A percentile compares a stretch with the other conserved stretches of the same genome.
Evolutionary conservation across 1,139 yeast genomes (phyloP).

Genomic region (Saccharomyces hybrid): DNA sequence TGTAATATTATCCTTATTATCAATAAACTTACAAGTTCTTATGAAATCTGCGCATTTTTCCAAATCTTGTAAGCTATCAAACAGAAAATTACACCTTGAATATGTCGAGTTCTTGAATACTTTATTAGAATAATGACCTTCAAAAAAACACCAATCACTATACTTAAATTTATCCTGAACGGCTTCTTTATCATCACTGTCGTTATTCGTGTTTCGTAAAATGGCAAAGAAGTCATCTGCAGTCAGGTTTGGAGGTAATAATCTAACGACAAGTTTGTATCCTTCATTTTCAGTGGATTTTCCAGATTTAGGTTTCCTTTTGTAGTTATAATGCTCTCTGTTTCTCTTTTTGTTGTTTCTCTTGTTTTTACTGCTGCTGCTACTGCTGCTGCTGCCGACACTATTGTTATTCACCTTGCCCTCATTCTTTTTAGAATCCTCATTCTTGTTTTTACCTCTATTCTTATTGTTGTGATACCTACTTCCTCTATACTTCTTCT

Average conservation of each 20-base stretch:
- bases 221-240: constrained; percentile 16
- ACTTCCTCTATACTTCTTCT: not conserved
- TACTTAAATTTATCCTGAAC: constrained; percentile 9
- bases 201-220: constrained; percentile 6
- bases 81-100: constrained; percentile 29
- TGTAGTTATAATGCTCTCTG: constrained; percentile 7
- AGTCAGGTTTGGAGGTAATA: constrained; percentile 28
- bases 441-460: not conserved
- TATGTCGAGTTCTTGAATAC: constrained; percentile 26
- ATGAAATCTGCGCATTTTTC: constrained; percentile 12
- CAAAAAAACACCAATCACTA: constrained; percentile 22
- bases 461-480: not conserved
- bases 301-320: constrained; percentile 8
- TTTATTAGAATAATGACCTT: constrained; percentile 22
- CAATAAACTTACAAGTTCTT: constrained; percentile 18
- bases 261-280: constrained; percentile 25
- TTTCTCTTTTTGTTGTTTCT: constrained; percentile 5
- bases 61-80: constrained; percentile 15
- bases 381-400: not conserved
- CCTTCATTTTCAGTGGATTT: constrained; percentile 9
- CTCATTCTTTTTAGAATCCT: not conserved
- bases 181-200: constrained; percentile 7
- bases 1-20: constrained; percentile 23
- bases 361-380: not conserved
- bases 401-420: not conserved